Conservation (phyloP, 768 basidiomycete genomes). For the Dioszegia aurantiaca region DNA sequence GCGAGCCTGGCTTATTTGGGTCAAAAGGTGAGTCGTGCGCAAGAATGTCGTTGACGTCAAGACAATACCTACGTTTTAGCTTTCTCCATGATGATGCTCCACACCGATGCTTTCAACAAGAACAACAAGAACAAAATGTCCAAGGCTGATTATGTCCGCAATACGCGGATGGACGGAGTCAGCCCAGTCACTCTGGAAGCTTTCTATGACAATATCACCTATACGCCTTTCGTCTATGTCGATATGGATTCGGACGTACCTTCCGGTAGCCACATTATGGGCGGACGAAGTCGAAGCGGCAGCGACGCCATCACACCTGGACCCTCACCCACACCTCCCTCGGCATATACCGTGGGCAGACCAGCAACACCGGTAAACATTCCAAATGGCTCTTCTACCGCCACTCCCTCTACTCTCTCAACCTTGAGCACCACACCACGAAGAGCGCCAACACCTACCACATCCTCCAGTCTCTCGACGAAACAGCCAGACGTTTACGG, state of each 20-base stretch:
- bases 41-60: conserved; percentile 47
- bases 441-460: background rate
- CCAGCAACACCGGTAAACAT: conserved; percentile 2
- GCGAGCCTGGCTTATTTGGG: conserved; percentile 76
- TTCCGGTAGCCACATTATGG: conserved; percentile 6
- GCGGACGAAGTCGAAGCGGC: conserved; percentile 7
- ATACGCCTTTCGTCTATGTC: conserved; percentile 93
- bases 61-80: conserved; percentile 94
- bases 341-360: background rate
- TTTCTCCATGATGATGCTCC: conserved; percentile 97
- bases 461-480: background rate
- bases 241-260: conserved; percentile 69
- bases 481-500: conserved; percentile 80
- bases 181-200: conserved; percentile 80
- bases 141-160: conserved; percentile 88
- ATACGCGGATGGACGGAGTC: conserved; percentile 82
- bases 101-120: conserved; percentile 97
- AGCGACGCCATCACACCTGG: conserved; percentile 11
- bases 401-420: background rate
- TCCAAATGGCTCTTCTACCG: background rate
- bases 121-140: conserved; percentile 98
- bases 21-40: conserved; percentile 62
- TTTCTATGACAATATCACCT: conserved; percentile 94
- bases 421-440: background rate
- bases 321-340: conserved; percentile 3